Conservation (phyloP, 2,329 filamentous ascomycete genomes). For the Lasiodiplodia gonubiensis region DNA sequence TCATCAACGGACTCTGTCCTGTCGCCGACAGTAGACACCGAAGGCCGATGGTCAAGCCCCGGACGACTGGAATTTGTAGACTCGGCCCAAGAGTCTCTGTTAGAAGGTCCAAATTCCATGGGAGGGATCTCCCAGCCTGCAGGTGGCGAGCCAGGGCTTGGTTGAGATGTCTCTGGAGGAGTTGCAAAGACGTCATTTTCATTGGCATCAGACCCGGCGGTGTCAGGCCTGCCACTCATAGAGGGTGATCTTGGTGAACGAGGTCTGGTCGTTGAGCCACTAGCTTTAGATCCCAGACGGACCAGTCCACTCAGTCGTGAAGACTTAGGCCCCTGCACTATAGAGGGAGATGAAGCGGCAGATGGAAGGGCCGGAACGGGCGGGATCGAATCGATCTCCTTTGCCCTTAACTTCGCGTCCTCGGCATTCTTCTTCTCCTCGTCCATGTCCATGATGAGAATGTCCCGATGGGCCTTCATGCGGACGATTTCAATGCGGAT, state of each 20-base stretch:
- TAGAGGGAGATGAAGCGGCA: constrained; percentile 21
- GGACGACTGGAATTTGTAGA: constrained; percentile 30
- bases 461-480: constrained; percentile 87
- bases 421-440: constrained; percentile 65
- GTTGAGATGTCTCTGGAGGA: constrained; percentile 51
- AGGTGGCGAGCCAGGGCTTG: constrained; percentile 42
- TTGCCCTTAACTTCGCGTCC: constrained; percentile 39
- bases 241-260: constrained; percentile 41
- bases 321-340: constrained; percentile 15
- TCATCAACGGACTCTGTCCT: constrained; percentile 37
- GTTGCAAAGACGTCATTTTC: constrained; percentile 52
- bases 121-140: constrained; percentile 40
- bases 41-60: constrained; percentile 37
- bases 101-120: constrained; percentile 40
- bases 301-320: constrained; percentile 43
- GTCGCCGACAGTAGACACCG: constrained; percentile 42
- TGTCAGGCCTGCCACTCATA: constrained; percentile 36
- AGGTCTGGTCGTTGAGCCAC: constrained; percentile 35
- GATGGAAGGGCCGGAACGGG: constrained; percentile 2
- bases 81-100: constrained; percentile 9
- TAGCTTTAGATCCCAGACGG: constrained; percentile 45
- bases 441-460: constrained; percentile 82
- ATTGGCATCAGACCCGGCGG: constrained; percentile 35
- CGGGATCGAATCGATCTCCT: constrained; percentile 13
- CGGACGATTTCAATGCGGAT: constrained; percentile 93